Percentiles rank a stretch among this genome's conserved stretches.
Evolutionary conservation across 331 rosid species (phyloP).

Genomic region (Quercus phellos): DNA sequence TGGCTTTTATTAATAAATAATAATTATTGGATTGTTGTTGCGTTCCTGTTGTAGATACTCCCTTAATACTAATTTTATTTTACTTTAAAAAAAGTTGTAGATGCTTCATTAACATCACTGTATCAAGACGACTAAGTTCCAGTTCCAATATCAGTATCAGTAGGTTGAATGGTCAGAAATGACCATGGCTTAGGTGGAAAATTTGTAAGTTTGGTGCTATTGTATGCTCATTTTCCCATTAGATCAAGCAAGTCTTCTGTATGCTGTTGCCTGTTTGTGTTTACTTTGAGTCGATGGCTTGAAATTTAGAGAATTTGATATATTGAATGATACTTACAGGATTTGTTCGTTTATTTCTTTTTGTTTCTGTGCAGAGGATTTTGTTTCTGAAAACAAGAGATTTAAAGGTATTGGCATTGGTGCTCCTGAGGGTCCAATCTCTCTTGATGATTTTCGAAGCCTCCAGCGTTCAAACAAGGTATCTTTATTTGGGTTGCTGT

Average conservation of each 20-base stretch:
- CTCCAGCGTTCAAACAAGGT: conserved; percentile 89
- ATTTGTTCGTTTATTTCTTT: background rate
- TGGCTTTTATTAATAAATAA: background rate
- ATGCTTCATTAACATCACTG: background rate
- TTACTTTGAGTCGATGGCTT: background rate
- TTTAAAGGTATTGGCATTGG: conserved; percentile 91
- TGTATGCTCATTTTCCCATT: background rate
- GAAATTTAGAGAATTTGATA: background rate
- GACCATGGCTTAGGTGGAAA: background rate
- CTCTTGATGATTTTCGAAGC: conserved; percentile 97
- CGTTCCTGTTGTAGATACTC: background rate
- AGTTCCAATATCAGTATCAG: background rate
- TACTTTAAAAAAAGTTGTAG: background rate
- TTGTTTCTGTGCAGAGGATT: conserved; percentile 43
- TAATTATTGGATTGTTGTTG: background rate
- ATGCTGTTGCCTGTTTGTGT: background rate
- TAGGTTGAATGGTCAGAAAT: background rate
- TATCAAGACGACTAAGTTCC: background rate
- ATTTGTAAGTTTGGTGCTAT: background rate
- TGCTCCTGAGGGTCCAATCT: conserved; percentile 90
- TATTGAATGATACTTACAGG: background rate
- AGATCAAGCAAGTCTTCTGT: background rate
- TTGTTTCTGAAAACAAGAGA: conserved; percentile 69
- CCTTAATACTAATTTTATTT: background rate
- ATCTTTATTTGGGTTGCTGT: conserved; percentile 16